Conservation (phyloP, 345 rosid genomes). For the Syzygium aqueum region DNA sequence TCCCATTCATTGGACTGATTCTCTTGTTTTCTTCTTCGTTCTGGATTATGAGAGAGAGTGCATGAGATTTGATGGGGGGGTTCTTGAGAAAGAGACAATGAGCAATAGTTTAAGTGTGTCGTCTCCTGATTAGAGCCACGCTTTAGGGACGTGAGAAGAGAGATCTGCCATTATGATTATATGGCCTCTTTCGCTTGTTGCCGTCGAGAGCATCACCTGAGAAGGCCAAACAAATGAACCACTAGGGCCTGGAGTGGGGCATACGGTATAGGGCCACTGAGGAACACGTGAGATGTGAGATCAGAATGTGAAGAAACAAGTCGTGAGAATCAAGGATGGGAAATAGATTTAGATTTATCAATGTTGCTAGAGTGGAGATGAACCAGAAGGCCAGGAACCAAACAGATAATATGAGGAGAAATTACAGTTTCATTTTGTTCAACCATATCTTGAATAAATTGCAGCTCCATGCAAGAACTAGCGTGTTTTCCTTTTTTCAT, state of each 20-base stretch:
- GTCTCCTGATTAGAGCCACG: background rate
- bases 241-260: background rate
- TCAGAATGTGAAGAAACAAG: background rate
- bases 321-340: background rate
- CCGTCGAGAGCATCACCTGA: background rate
- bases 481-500: background rate
- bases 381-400: background rate
- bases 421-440: background rate
- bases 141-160: background rate
- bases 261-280: background rate
- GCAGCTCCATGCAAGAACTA: background rate
- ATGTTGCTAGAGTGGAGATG: background rate
- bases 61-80: background rate
- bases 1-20: slow-evolving; percentile 7
- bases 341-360: background rate
- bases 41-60: background rate
- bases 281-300: background rate
- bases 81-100: background rate
- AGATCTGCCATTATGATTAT: background rate
- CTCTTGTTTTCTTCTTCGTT: slow-evolving; percentile 10
- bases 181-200: background rate
- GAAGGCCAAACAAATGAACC: background rate
- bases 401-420: background rate
- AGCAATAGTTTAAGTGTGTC: background rate
- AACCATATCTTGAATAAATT: background rate